Base-by-base conservation (phyloP, 352 stramenopile genomes). In the Phytophthora foliorum region DNA sequence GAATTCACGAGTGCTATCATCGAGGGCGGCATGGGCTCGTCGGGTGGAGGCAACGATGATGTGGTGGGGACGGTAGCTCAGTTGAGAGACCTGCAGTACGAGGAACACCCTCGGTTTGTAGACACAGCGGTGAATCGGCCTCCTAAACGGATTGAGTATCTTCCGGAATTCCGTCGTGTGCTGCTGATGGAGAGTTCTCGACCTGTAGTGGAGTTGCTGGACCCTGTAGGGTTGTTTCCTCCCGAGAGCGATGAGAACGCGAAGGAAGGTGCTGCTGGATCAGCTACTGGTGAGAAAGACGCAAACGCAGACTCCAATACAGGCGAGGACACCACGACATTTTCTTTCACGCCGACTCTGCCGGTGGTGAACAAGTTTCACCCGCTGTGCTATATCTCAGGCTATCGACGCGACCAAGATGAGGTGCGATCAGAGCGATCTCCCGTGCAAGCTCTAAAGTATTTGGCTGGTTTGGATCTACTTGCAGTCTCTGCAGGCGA, bases 1-100 rank as follows among this genome's bases (percentile, higher is more conserved):
- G 87, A 94, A 63, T 94, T 94, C 50, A 94, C 87, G 31, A 90
- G 78, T 25, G 84, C 85, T 8, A 90, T 94, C 53, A 93, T 94
- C 53, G 87, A 94, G 60, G 84, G 81, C 25, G 85, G 87, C 56
- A 93, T 94, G 86, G 75, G 84, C 11, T 78, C 72, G 0, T 67
- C 67, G 0, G 22, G 67, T 46, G 39, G 57, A 9, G 59, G 31
- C 17, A 69, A 56, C 6, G 64, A 75, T 7, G 64, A 80, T 41
- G 77, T 70, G 0, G 78, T 49, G 6, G 72, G 75, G 19, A 68
- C 82, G 27, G 73, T 76, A 8, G 57, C 77, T 9, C 72, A 86
- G 36, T 84, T 81, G 76, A 72, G 83, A 42, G 84, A 91, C 50
- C 45, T 92, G 62, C 80, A 91, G 71, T 94, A 94, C 53, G 86